phyloP scores from a whole-genome alignment of 495 filamentous ascomycete species.

The Aspergillus funiculosus region DNA sequence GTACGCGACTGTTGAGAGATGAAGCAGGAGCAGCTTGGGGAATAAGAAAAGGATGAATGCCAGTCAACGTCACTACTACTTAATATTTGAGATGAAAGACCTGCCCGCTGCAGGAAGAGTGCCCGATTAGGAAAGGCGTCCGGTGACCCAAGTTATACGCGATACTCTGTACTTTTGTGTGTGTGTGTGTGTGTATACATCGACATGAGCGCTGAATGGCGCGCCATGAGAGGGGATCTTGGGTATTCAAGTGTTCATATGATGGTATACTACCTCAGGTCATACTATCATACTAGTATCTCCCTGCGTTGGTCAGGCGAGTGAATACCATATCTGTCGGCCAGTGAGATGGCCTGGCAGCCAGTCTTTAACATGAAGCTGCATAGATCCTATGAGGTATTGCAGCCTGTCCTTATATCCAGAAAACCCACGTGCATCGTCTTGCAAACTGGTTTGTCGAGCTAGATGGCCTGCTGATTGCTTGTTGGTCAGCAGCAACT shows the following conservation, averaged over 20 bases:
- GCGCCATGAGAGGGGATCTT: no score
- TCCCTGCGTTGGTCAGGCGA: conserved; percentile 1
- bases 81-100: background rate
- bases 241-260: no score
- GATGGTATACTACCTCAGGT: no score
- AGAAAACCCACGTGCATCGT: conserved; percentile 12
- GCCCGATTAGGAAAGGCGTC: conserved; percentile 10
- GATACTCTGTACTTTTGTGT: background rate
- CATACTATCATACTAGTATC: no score
- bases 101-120: background rate
- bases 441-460: conserved; percentile 2
- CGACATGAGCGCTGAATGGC: background rate
- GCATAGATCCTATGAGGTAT: conserved; percentile 3
- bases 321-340: conserved; percentile 1
- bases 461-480: conserved; percentile 6
- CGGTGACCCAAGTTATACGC: background rate
- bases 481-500: conserved; percentile 9
- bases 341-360: background rate
- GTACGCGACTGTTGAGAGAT: background rate
- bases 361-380: background rate
- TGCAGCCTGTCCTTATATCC: conserved; percentile 7
- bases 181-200: background rate
- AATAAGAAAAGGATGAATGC: background rate
- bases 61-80: background rate
- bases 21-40: background rate